Conservation (phyloP, 129 eudicot genomes). For the Deinandra increscens region DNA sequence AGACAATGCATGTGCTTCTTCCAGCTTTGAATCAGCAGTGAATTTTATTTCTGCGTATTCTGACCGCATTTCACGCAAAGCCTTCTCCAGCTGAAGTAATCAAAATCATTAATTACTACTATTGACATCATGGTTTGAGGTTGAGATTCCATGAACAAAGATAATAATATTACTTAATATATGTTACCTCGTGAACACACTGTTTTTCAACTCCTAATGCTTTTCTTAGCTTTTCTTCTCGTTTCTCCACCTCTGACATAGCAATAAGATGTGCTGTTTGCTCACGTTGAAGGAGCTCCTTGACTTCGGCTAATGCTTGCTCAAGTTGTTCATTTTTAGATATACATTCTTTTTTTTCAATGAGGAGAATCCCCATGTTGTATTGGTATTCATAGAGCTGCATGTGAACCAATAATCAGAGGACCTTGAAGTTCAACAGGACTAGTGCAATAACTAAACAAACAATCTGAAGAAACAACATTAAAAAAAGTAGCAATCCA, state of each 20-base stretch:
- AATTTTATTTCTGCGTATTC: slow-evolving; percentile 93
- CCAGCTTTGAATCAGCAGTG: slow-evolving; percentile 84
- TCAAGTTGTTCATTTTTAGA: slow-evolving; percentile 66
- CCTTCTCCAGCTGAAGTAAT: slow-evolving; percentile 81
- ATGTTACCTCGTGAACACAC: slow-evolving; percentile 75
- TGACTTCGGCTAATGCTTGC: slow-evolving; percentile 47
- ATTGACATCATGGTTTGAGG: slow-evolving; percentile 3
- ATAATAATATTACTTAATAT: neutral
- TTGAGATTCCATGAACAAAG: slow-evolving; percentile 15
- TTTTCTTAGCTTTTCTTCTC: slow-evolving; percentile 85
- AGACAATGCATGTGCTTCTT: slow-evolving; percentile 81
- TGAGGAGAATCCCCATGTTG: slow-evolving; percentile 94
- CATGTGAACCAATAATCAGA: slow-evolving; percentile 22
- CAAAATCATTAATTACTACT: slow-evolving; percentile 22
- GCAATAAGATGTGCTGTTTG: slow-evolving; percentile 72
- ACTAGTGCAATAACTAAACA: slow-evolving; percentile 18
- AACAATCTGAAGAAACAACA: neutral
- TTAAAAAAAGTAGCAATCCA: neutral
- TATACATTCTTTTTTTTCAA: slow-evolving; percentile 88
- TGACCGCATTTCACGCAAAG: slow-evolving; percentile 85
- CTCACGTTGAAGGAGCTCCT: slow-evolving; percentile 71
- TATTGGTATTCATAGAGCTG: slow-evolving; percentile 98
- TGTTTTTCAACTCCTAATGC: slow-evolving; percentile 94
- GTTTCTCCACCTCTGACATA: slow-evolving; percentile 76
- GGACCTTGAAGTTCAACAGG: slow-evolving; percentile 1